phyloP scores from a whole-genome alignment of 78 protist genomes.

The Dictyostelium capitatum region DNA sequence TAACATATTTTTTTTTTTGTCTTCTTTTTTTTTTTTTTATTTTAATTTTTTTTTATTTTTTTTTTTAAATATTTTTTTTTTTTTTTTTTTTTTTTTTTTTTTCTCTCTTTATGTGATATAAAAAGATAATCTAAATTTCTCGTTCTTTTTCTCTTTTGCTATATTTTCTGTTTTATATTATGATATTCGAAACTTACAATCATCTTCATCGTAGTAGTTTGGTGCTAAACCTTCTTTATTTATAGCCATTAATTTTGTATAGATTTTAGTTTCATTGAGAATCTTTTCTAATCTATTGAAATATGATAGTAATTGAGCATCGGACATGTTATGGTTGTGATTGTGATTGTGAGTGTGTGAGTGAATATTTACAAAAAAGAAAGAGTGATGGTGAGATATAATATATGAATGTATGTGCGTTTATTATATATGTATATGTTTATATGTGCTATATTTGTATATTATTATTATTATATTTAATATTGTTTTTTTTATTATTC shows the following conservation, averaged over 20 bases:
- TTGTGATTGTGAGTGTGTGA: background rate
- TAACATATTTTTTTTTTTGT: background rate
- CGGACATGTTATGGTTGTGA: constrained; percentile 33
- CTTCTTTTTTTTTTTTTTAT: background rate
- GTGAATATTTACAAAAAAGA: background rate
- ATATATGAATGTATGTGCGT: background rate
- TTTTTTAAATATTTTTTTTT: background rate
- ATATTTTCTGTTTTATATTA: background rate
- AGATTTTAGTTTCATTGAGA: constrained; percentile 58
- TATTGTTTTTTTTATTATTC: background rate
- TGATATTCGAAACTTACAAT: constrained; percentile 23
- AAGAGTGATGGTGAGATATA: background rate
- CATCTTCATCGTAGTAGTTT: constrained; percentile 44
- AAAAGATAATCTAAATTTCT: background rate
- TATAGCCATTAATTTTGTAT: constrained; percentile 15
- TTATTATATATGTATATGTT: background rate
- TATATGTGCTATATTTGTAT: background rate
- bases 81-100: background rate
- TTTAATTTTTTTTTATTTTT: background rate
- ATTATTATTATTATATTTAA: background rate
- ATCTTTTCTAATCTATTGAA: constrained; percentile 54
- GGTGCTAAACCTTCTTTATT: constrained; percentile 20
- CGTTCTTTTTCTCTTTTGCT: background rate
- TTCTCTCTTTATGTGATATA: background rate
- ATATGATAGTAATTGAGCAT: constrained; percentile 45